Conservation (phyloP, 257 asterid genomes). For the Buddleja alternifolia region DNA sequence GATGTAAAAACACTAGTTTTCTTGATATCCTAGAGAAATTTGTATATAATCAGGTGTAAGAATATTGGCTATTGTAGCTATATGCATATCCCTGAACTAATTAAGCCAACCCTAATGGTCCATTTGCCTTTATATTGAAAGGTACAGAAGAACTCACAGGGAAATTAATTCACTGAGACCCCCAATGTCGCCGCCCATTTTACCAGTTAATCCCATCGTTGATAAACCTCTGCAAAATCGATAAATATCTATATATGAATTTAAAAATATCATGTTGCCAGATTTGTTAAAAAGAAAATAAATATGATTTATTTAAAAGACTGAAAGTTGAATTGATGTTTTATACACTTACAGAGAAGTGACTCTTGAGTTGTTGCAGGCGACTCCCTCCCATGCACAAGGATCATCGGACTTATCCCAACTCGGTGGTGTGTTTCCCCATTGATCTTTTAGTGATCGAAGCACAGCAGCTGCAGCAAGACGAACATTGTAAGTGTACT, state of each 20-base stretch:
- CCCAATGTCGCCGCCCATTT: slow-evolving; percentile 82
- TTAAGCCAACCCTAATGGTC: too few species aligned
- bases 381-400: slow-evolving; percentile 87
- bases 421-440: slow-evolving; percentile 75
- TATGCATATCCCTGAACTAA: too few species aligned
- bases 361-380: slow-evolving; percentile 76
- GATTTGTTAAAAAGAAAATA: background rate
- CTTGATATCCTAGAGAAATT: too few species aligned
- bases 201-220: slow-evolving; percentile 80
- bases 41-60: too few species aligned
- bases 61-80: too few species aligned
- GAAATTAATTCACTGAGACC: slow-evolving; percentile 75
- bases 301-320: too few species aligned
- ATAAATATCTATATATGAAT: background rate
- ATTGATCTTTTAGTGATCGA: slow-evolving; percentile 74
- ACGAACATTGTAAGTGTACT: background rate
- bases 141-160: slow-evolving; percentile 56
- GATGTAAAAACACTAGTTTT: too few species aligned
- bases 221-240: slow-evolving; percentile 70
- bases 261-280: background rate
- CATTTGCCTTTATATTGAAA: background rate
- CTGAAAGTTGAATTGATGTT: too few species aligned
- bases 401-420: slow-evolving; percentile 86
- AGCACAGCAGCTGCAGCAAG: slow-evolving; percentile 73
- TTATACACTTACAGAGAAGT: slow-evolving; percentile 60